Evolutionary conservation across 768 basidiomycete genomes (phyloP).

Genomic region (Tylopilus plumbeoviolaceoides): DNA sequence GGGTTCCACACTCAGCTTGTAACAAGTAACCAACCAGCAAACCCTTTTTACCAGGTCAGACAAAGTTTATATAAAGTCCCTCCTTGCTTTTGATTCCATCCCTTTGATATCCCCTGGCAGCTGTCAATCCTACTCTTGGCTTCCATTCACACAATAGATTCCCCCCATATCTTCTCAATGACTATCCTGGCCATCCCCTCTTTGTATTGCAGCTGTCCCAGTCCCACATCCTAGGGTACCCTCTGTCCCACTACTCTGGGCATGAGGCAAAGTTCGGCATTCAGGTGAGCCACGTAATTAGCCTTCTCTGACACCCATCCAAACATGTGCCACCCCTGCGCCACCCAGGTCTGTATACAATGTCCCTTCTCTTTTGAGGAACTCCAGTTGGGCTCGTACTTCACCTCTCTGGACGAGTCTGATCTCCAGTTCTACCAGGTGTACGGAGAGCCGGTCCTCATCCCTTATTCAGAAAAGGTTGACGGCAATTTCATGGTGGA

Average conservation of each 20-base stretch:
- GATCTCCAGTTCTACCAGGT: conserved; percentile 31
- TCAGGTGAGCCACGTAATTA: conserved; percentile 6
- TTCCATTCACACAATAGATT: conserved; percentile 13
- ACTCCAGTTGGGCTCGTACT: conserved; percentile 31
- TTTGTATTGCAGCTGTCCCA: neutral
- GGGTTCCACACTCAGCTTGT: conserved; percentile 27
- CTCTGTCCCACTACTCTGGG: neutral
- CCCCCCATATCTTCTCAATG: neutral
- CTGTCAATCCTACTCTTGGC: conserved; percentile 15
- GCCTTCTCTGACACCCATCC: neutral
- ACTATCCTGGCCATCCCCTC: conserved; percentile 1
- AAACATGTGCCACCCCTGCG: conserved; percentile 3
- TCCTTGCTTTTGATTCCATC: conserved; percentile 5
- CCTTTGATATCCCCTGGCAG: conserved; percentile 14
- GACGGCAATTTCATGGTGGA: conserved; percentile 17
- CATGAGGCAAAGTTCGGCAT: conserved; percentile 25
- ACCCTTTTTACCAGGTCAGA: conserved; percentile 19
- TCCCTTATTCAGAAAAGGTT: conserved; percentile 22
- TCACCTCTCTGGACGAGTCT: conserved; percentile 28
- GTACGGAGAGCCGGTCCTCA: conserved; percentile 31
- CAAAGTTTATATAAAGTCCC: conserved; percentile 31
- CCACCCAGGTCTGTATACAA: conserved; percentile 24
- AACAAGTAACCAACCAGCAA: conserved; percentile 18
- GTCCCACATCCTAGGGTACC: neutral
- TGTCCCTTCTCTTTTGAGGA: conserved; percentile 33